Base-by-base conservation (phyloP, 2,329 filamentous ascomycete genomes). In the Penicillium psychrosexuale region DNA sequence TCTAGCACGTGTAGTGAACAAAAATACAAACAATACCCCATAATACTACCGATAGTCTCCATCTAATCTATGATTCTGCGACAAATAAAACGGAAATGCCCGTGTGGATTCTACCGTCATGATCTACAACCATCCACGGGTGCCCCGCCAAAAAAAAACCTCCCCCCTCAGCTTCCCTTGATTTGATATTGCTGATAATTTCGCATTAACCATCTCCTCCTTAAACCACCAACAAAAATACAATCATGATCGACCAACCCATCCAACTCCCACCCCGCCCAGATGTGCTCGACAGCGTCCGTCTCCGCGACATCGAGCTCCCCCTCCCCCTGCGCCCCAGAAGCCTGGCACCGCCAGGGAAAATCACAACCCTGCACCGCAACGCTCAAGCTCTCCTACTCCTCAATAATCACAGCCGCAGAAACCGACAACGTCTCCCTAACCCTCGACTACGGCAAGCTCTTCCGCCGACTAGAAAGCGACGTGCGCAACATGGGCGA, bases 391-490 rank as follows among this genome's bases (percentile, higher is more conserved):
- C 64, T 79, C 40, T 73, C 74, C 15, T 75, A 77, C 55, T 73
- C 73, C 5, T 73, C 69, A 19, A 70, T 68, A 36, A 69, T 77
- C 33, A 68, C 70, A 2, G 74, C 77, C 8, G 75, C 75, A 2
- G 66, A 68, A 28, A 68, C 70, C 31, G 78, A 80, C 53, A 72
- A 78, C 56, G 74, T 79, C 51, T 72, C 70, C 12, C 65, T 75
- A 12, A 77, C 77, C 1, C 65, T 80, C 22, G 75, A 77, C 60
- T 80, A 80, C 62, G 77, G 77, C 34, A 77, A 76, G 56, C 67
- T 79, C 17, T 79, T 75, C 62, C 74, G 76, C 34, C 71, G 68
- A 8, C 61, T 79, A 37, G 69, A 72, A 37, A 56, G 62, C n/a
- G 68, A 69, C 36, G 61, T 75, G 33, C 66, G 62, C 46, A 60